Evolutionary conservation across 768 basidiomycete species (phyloP).

Genomic region (Naganishia vaughanmartiniae): DNA sequence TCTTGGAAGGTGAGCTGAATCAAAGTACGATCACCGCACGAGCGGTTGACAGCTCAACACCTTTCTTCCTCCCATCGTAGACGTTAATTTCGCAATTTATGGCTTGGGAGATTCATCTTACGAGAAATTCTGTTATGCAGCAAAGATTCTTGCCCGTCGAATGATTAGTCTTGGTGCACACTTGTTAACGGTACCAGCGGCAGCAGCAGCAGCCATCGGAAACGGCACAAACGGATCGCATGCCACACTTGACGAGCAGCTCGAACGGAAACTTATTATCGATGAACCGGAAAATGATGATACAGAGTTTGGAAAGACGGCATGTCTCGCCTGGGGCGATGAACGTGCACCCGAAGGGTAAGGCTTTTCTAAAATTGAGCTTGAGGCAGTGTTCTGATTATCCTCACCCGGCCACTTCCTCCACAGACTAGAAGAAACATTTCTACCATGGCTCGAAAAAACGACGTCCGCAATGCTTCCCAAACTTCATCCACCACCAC

Average conservation of each 20-base stretch:
- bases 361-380: constrained; percentile 15
- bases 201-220: neutral
- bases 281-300: neutral
- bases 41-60: neutral
- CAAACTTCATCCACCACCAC: constrained; percentile 33
- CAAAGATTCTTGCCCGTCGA: constrained; percentile 49
- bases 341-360: constrained; percentile 52
- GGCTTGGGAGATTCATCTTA: constrained; percentile 52
- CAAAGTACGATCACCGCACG: too few species aligned
- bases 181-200: constrained; percentile 24
- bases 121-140: constrained; percentile 52
- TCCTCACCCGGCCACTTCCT: neutral
- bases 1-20: constrained; percentile 41
- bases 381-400: neutral
- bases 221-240: neutral
- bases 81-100: constrained; percentile 48
- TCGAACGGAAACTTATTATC: constrained; percentile 9
- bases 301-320: constrained; percentile 8
- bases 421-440: constrained; percentile 46
- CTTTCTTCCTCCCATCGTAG: constrained; percentile 10
- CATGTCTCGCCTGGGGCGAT: constrained; percentile 50
- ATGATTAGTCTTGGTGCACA: constrained; percentile 48
- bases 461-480: constrained; percentile 44
- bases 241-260: neutral
- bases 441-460: constrained; percentile 45